These are phyloP conservation scores for Coprinopsis cinerea DNA, from an alignment of 768 basidiomycete species.

Conservation along the genomic window DNA sequence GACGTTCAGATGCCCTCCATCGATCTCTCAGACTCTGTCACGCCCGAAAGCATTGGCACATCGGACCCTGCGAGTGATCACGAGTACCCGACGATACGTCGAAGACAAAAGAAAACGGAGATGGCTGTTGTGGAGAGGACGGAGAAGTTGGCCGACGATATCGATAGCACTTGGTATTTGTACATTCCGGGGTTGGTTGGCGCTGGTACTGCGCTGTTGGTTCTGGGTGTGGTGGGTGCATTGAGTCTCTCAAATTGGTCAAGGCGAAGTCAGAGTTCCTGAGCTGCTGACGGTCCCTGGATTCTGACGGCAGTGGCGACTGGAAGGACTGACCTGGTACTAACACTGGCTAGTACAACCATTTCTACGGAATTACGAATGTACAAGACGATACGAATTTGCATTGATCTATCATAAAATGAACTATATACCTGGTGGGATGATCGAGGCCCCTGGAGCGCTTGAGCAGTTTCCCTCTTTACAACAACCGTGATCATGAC, in stretches of 20 bases:
- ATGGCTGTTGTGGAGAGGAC: slow-evolving; percentile 41
- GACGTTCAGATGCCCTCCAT: slow-evolving; percentile 69
- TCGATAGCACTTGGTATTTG: slow-evolving; percentile 74
- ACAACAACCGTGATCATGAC: slow-evolving; percentile 17
- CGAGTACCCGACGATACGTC: slow-evolving; percentile 34
- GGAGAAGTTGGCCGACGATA: slow-evolving; percentile 44
- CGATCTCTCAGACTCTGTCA: slow-evolving; percentile 35
- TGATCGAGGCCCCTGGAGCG: too few species aligned
- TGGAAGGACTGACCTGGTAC: too few species aligned
- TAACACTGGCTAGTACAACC: background rate
- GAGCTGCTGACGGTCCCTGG: too few species aligned
- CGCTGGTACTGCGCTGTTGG: slow-evolving; percentile 76
- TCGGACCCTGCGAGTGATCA: slow-evolving; percentile 30
- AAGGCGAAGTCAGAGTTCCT: slow-evolving; percentile 61
- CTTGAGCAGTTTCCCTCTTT: too few species aligned
- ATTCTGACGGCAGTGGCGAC: too few species aligned
- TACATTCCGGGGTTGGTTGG: slow-evolving; percentile 76
- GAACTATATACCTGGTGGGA: background rate
- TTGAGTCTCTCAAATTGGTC: slow-evolving; percentile 69
- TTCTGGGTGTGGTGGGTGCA: slow-evolving; percentile 73
- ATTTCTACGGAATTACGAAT: too few species aligned
- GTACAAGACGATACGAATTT: background rate
- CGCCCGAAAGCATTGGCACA: slow-evolving; percentile 30
- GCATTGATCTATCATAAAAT: background rate
- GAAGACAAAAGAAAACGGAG: slow-evolving; percentile 54